phyloP scores from a whole-genome alignment of 2,329 filamentous ascomycete species.

The Penicillium carneum region DNA sequence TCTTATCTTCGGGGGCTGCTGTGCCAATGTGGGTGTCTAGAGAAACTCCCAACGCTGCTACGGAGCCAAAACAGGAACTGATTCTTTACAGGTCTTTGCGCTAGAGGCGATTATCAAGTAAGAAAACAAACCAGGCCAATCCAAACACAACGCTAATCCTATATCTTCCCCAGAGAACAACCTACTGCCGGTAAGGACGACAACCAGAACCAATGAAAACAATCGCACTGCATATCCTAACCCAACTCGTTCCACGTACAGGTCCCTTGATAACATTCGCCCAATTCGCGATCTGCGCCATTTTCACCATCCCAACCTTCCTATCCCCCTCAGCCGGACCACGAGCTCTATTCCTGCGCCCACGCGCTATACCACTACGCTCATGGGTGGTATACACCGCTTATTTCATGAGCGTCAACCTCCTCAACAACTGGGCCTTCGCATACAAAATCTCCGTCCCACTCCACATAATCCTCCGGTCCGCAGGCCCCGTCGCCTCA shows the following conservation, averaged over 20 bases:
- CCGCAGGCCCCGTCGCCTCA: slow-evolving; percentile 93
- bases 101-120: slow-evolving; percentile 94
- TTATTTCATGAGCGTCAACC: slow-evolving; percentile 91
- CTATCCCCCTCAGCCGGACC: slow-evolving; percentile 67
- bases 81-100: slow-evolving; percentile 76
- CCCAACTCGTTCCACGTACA: slow-evolving; percentile 43
- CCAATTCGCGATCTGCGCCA: slow-evolving; percentile 82
- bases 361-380: slow-evolving; percentile 79
- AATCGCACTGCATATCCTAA: neutral
- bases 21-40: slow-evolving; percentile 75
- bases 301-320: slow-evolving; percentile 78
- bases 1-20: slow-evolving; percentile 94
- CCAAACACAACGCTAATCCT: slow-evolving; percentile 22
- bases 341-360: slow-evolving; percentile 74
- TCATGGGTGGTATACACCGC: slow-evolving; percentile 89
- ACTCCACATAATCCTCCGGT: slow-evolving; percentile 93
- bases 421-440: slow-evolving; percentile 97
- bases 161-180: slow-evolving; percentile 68
- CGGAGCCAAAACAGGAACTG: slow-evolving; percentile 31
- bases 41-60: slow-evolving; percentile 9
- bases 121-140: slow-evolving; percentile 47
- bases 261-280: slow-evolving; percentile 87
- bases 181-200: slow-evolving; percentile 74
- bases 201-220: neutral
- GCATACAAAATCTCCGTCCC: slow-evolving; percentile 96